A percentile compares a stretch with the other conserved stretches of the same genome.
Evolutionary conservation across 2,329 filamentous ascomycete genomes (phyloP).

Genomic region (Penicillium paneum): DNA sequence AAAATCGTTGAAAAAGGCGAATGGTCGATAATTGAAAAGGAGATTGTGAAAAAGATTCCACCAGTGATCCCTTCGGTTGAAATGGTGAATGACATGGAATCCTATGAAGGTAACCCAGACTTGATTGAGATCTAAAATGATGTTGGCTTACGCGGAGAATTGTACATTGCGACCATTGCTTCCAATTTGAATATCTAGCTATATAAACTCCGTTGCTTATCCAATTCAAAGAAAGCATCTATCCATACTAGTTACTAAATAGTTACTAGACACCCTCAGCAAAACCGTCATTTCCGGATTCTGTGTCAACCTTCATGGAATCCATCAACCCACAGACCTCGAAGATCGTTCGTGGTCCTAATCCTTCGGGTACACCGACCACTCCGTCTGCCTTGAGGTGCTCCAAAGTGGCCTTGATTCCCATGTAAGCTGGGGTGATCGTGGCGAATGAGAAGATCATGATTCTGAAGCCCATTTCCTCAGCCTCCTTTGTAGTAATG

Average conservation of each 20-base stretch:
- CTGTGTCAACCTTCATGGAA: constrained; percentile 38
- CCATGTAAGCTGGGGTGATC: constrained; percentile 37
- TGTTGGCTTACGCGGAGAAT: no score
- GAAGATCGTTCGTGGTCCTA: constrained; percentile 38
- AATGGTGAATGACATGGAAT: not conserved
- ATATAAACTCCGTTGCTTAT: not conserved
- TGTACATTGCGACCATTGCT: not conserved
- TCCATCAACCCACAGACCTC: constrained; percentile 43
- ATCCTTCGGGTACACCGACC: constrained; percentile 29
- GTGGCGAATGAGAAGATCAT: constrained; percentile 44
- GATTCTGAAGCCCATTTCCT: constrained; percentile 43
- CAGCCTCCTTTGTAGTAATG: constrained; percentile 38
- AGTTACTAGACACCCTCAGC: constrained; percentile 23
- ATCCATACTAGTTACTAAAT: not conserved
- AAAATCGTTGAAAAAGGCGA: not conserved
- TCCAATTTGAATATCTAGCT: not conserved
- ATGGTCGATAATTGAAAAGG: constrained; percentile 8
- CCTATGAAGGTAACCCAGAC: not conserved
- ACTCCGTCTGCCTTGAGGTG: constrained; percentile 37
- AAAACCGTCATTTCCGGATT: constrained; percentile 37
- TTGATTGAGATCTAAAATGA: not conserved
- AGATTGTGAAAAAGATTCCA: constrained; percentile 4
- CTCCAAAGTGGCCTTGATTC: constrained; percentile 34
- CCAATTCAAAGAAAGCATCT: not conserved
- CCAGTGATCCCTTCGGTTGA: no score